Percentiles rank a stretch among this genome's conserved stretches.
These are phyloP conservation scores for Zygosaccharomyces gambellarensis DNA, from an alignment of 805 yeast genomes.

Conservation along the genomic window DNA sequence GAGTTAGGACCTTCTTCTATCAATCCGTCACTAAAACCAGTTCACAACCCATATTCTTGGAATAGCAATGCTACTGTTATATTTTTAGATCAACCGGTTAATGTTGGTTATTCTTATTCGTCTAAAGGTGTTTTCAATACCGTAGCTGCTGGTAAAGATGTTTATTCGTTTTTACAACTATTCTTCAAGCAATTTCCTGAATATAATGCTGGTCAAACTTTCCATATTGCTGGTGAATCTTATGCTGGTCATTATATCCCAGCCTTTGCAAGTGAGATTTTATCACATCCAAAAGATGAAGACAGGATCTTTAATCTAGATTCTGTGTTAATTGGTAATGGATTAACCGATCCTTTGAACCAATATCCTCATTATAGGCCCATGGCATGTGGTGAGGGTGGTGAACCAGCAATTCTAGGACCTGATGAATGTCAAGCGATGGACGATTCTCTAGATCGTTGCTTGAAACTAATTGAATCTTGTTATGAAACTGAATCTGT, in stretches of 20 bases:
- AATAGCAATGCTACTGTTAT: constrained; percentile 79
- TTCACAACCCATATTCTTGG: constrained; percentile 76
- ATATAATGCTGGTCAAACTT: constrained; percentile 45
- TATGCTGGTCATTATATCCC: constrained; percentile 96
- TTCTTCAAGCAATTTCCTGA: constrained; percentile 70
- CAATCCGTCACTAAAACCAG: constrained; percentile 55
- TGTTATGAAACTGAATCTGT: constrained; percentile 74
- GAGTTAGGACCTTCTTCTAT: constrained; percentile 82
- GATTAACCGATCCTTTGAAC: constrained; percentile 77
- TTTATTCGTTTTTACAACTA: constrained; percentile 70
- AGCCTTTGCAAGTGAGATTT: constrained; percentile 74
- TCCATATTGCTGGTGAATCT: constrained; percentile 91
- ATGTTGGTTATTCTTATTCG: constrained; percentile 74
- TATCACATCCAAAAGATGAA: constrained; percentile 53
- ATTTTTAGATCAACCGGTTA: constrained; percentile 85
- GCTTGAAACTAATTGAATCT: constrained; percentile 65
- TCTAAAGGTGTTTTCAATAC: constrained; percentile 62
- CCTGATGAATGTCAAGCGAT: constrained; percentile 77
- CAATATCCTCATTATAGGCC: constrained; percentile 79
- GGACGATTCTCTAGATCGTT: constrained; percentile 66
- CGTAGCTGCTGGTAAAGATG: constrained; percentile 78
- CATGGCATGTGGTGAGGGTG: constrained; percentile 95
- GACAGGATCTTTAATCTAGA: constrained; percentile 55
- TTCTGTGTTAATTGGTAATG: constrained; percentile 85
- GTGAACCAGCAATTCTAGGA: constrained; percentile 66